Evolutionary conservation across 257 asterid genomes (phyloP).

Genomic region (Ballota nigra): DNA sequence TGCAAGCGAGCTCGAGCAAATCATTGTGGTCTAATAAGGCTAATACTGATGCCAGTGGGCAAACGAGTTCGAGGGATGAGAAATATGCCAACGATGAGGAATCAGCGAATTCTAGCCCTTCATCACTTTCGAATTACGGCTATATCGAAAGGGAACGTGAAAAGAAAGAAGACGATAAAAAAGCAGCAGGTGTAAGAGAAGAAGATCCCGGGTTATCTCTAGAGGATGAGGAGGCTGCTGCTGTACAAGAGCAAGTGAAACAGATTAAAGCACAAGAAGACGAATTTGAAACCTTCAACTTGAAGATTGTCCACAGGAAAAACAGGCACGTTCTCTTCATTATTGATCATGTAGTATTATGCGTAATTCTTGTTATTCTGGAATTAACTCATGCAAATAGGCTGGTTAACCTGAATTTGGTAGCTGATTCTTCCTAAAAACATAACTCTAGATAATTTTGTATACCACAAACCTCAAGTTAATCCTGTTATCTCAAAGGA

Average conservation of each 20-base stretch:
- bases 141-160: constrained; percentile 49
- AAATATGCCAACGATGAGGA: constrained; percentile 44
- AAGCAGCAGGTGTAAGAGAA: constrained; percentile 45
- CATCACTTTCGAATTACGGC: constrained; percentile 71
- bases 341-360: constrained; percentile 5
- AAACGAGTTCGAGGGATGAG: constrained; percentile 44
- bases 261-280: constrained; percentile 96
- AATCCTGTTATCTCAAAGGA: not conserved
- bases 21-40: constrained; percentile 65
- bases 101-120: constrained; percentile 79
- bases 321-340: constrained; percentile 57
- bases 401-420: constrained; percentile 11
- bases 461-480: constrained; percentile 2
- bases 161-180: constrained; percentile 50
- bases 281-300: constrained; percentile 86
- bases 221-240: constrained; percentile 93
- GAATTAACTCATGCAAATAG: not conserved
- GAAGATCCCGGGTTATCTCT: constrained; percentile 55
- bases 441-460: not conserved
- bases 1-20: constrained; percentile 49
- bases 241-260: constrained; percentile 93
- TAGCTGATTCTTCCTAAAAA: not conserved
- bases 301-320: constrained; percentile 94
- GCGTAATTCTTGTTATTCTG: constrained; percentile 4
- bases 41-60: constrained; percentile 15